These are phyloP conservation scores for Acacia confusa DNA, from an alignment of 306 rosid species.

Conservation along the genomic window DNA sequence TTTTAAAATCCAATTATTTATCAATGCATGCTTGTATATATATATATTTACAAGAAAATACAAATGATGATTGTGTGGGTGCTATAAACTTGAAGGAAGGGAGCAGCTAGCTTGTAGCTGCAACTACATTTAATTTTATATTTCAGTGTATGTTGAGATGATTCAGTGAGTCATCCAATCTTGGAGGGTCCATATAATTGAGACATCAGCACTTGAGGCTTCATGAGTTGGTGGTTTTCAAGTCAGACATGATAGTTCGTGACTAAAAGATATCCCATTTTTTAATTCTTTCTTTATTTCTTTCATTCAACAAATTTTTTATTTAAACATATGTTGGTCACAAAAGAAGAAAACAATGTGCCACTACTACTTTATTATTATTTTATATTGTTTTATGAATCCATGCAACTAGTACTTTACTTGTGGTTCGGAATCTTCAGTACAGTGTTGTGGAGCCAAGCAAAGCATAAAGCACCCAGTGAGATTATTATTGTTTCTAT, in stretches of 20 bases:
- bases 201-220: conserved; percentile 40
- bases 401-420: conserved; percentile 28
- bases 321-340: conserved; percentile 8
- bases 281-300: background rate
- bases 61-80: background rate
- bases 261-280: conserved; percentile 52
- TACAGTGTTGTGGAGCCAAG: conserved; percentile 47
- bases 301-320: conserved; percentile 1
- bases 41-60: background rate
- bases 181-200: conserved; percentile 48
- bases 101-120: background rate
- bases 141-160: background rate
- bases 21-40: background rate
- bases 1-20: background rate
- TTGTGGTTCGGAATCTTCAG: conserved; percentile 43
- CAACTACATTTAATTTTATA: background rate
- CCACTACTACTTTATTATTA: background rate
- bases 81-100: background rate
- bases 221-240: conserved; percentile 43
- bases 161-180: conserved; percentile 16
- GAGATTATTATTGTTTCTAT: conserved; percentile 7
- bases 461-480: conserved; percentile 35
- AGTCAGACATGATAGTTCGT: conserved; percentile 60
- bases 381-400: background rate
- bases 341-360: conserved; percentile 26